These are phyloP conservation scores for Medicago ruthenica DNA, from an alignment of 306 rosid species.

Conservation along the genomic window DNA sequence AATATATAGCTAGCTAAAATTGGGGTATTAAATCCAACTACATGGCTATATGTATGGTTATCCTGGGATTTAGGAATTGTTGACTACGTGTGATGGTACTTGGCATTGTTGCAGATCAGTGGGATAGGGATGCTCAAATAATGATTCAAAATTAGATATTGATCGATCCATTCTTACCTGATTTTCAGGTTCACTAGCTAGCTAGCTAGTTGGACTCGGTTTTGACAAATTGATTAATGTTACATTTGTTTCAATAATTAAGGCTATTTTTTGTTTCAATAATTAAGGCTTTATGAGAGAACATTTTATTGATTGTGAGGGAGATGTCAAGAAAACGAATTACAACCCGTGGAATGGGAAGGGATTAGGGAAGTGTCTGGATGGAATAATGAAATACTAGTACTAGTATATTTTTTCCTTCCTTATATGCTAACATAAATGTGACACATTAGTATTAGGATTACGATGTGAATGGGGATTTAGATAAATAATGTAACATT, in stretches of 20 bases:
- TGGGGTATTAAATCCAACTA: conserved; percentile 54
- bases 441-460: background rate
- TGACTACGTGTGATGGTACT: conserved; percentile 32
- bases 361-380: conserved; percentile 34
- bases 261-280: background rate
- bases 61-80: background rate
- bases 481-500: too few species aligned
- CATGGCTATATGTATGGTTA: conserved; percentile 27
- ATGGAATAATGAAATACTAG: conserved; percentile 34
- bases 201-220: conserved; percentile 24
- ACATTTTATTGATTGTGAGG: conserved; percentile 33
- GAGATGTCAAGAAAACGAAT: conserved; percentile 3
- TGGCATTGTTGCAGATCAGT: conserved; percentile 13
- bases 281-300: conserved; percentile 19
- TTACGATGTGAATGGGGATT: background rate
- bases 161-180: conserved; percentile 23
- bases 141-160: conserved; percentile 20
- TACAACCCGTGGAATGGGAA: conserved; percentile 30
- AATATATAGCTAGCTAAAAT: conserved; percentile 23
- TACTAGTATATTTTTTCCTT: background rate
- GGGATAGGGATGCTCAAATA: conserved; percentile 50
- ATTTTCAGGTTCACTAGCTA: conserved; percentile 30
- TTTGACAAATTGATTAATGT: conserved; percentile 25
- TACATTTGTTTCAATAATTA: conserved; percentile 14
- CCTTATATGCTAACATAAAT: background rate